Conservation (phyloP, 768 basidiomycete species). For the Termitomyces sp. region DNA sequence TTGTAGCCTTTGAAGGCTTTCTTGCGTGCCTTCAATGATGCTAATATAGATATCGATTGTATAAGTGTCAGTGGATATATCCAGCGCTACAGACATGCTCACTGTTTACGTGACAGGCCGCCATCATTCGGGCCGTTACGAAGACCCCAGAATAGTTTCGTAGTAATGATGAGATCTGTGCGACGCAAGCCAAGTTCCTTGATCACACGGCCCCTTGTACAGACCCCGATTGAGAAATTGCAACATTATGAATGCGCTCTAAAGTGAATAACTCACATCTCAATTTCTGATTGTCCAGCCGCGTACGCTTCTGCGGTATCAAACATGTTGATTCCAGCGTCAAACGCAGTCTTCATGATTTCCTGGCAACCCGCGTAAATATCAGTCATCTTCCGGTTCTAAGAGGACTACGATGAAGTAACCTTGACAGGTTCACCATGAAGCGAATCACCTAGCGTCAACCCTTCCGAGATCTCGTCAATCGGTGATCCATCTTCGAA, state of each 20-base stretch:
- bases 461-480: conserved; percentile 21
- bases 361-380: conserved; percentile 38
- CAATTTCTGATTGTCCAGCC: conserved; percentile 63
- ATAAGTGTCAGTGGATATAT: neutral
- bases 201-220: conserved; percentile 59
- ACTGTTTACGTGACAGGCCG: conserved; percentile 59
- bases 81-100: conserved; percentile 15
- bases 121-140: conserved; percentile 51
- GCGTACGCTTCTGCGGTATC: conserved; percentile 67
- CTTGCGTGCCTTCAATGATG: conserved; percentile 72
- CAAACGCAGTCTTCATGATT: conserved; percentile 72
- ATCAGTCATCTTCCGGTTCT: neutral
- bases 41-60: conserved; percentile 24
- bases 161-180: conserved; percentile 67
- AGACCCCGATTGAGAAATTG: neutral
- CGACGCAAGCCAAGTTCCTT: conserved; percentile 66
- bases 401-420: conserved; percentile 1
- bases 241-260: neutral
- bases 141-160: conserved; percentile 77
- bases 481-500: neutral
- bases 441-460: conserved; percentile 62
- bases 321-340: conserved; percentile 73
- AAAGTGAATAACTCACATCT: conserved; percentile 45
- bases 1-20: conserved; percentile 59
- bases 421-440: conserved; percentile 70